Evolutionary conservation across 2,329 filamentous ascomycete genomes (phyloP), one percentile per base, ranked within the genome.

Genomic region (Lecanicillium sp.): DNA sequence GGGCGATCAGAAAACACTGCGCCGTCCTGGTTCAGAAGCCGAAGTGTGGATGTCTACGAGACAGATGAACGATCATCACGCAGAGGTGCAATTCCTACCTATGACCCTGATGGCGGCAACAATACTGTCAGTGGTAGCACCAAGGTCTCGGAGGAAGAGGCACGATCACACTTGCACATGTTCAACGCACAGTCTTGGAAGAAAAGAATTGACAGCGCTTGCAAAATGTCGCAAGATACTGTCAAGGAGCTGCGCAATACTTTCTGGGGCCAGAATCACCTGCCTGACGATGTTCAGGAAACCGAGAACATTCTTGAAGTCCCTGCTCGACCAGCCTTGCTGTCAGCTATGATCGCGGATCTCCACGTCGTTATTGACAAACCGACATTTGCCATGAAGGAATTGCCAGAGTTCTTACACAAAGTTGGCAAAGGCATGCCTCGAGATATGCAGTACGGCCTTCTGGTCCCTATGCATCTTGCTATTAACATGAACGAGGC

Each of bases 351-450:
- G 31, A 79, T 96, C 48, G 87, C 80, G 43, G 90, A 98, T 55
- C 67, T 98, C 22, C 83, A 90, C 46, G 71, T 98, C 40, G 69
- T 79, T 22, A 71, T 98, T 43, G 92, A 96, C 59, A 95, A 95
- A 57, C 92, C 92, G 1, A 90, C 85, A 0, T 98, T 98, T 55
- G 83, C 88, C 0, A 67, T 94, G 43, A 70, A 77, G 3, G 80
- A 95, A 11, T 78, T 90, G 39, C 85, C 90, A 0, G 75, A 83
- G 13, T 98, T 94, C 55, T 67, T 98, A 18, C 75, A 95, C 54
- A 77, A 78, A 34, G 81, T 96, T 42, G 92, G 92, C n/a, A 98
- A 98, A 63, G 92, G 92, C 1, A 94, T 98, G 78, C 92, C 92
- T 1, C 72, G 78, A 45, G 82, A 94, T 52, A 98, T 88, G 75